phyloP scores from a whole-genome alignment of 805 yeast genomes.

The Sugiyamaella chiloensis region DNA sequence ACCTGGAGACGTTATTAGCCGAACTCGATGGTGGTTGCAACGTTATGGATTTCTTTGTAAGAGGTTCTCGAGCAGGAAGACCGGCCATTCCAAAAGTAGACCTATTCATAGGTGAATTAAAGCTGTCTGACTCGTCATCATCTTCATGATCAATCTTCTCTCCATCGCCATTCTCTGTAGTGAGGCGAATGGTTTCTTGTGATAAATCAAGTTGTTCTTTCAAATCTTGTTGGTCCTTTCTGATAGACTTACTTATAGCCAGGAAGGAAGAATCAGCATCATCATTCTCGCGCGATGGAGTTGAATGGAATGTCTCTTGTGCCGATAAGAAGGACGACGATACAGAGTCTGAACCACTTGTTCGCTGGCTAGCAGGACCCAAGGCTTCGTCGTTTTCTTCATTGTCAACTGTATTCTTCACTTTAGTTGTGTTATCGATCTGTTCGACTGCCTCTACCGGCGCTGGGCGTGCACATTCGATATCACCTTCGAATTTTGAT shows the following conservation, averaged over 20 bases:
- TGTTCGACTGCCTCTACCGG: too few relatives aligned
- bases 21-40: not conserved
- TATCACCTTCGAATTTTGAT: too few relatives aligned
- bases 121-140: slow-evolving; percentile 1
- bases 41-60: slow-evolving; percentile 20
- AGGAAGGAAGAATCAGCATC: slow-evolving; percentile 19
- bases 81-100: slow-evolving; percentile 20
- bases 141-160: not conserved
- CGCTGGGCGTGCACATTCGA: too few relatives aligned
- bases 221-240: slow-evolving; percentile 5
- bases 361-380: too few relatives aligned
- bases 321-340: not conserved
- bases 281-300: not conserved
- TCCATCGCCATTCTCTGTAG: not conserved
- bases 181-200: not conserved
- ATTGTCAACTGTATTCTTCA: too few relatives aligned
- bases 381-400: too few relatives aligned
- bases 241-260: slow-evolving; percentile 21
- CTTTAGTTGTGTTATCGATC: too few relatives aligned
- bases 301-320: not conserved
- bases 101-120: slow-evolving; percentile 11
- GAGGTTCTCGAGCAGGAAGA: slow-evolving; percentile 22
- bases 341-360: too few relatives aligned
- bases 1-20: not conserved
- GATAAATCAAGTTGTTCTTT: not conserved